Conservation (phyloP, 208 protist species). For the Sergeia podlipaevii region DNA sequence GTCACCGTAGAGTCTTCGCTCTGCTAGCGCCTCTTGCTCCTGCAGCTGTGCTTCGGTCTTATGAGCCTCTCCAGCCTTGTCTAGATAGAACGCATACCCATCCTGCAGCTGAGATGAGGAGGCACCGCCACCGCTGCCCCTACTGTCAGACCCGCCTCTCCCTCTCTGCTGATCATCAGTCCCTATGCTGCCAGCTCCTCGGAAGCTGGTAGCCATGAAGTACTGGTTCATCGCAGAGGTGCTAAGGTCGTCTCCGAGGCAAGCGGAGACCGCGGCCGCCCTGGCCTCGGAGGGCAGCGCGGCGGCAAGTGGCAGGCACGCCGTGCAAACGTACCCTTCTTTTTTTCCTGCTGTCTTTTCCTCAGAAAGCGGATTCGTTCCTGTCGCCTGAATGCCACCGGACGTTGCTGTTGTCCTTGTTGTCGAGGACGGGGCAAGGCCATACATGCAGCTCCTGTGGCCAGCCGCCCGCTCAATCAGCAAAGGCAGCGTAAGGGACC, state of each 20-base stretch:
- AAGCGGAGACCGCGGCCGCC: slow-evolving; percentile 15
- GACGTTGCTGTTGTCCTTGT: slow-evolving; percentile 6
- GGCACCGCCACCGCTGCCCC: slow-evolving; percentile 4
- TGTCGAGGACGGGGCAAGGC: slow-evolving; percentile 1
- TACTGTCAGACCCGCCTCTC: slow-evolving; percentile 4
- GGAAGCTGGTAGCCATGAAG: slow-evolving; percentile 57
- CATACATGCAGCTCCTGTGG: slow-evolving; percentile 4
- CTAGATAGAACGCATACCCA: slow-evolving; percentile 65
- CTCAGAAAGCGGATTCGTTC: background rate
- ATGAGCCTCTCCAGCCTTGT: slow-evolving; percentile 31
- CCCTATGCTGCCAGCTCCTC: slow-evolving; percentile 50
- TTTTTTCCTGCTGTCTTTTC: background rate
- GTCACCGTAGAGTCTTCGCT: slow-evolving; percentile 23
- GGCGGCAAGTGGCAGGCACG: slow-evolving; percentile 36
- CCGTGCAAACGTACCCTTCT: slow-evolving; percentile 31
- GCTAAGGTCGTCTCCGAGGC: slow-evolving; percentile 24
- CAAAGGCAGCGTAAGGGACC: slow-evolving; percentile 49
- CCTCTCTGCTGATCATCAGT: background rate
- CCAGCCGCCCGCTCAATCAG: slow-evolving; percentile 25
- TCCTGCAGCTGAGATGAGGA: background rate
- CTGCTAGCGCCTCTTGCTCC: slow-evolving; percentile 17
- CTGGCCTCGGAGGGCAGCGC: slow-evolving; percentile 20
- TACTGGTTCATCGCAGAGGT: slow-evolving; percentile 36
- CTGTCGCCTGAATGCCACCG: background rate
- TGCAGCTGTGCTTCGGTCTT: slow-evolving; percentile 20